Evolutionary conservation across 257 asterid genomes (phyloP).

Genomic region (Voacanga thouarsii): DNA sequence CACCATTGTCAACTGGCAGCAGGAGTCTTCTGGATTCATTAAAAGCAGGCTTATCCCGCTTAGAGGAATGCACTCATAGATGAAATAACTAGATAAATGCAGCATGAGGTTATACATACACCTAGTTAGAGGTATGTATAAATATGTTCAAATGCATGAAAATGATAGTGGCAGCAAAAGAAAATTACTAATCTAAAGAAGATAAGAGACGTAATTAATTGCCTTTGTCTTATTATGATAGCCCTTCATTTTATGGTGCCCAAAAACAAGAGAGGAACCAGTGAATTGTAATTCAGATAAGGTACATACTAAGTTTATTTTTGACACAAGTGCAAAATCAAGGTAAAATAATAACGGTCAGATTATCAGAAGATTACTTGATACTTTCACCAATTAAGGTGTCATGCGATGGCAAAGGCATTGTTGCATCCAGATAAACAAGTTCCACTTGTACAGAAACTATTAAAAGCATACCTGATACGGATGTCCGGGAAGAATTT

Average conservation of each 20-base stretch:
- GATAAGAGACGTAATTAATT: background rate
- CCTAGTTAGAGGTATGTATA: background rate
- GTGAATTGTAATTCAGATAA: background rate
- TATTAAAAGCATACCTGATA: conserved; percentile 50
- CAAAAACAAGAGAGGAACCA: background rate
- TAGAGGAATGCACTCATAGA: background rate
- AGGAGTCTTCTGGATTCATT: background rate
- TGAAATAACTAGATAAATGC: background rate
- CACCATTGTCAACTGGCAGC: background rate
- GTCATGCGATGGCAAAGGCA: background rate
- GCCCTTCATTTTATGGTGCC: background rate
- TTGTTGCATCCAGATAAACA: background rate
- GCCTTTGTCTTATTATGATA: background rate
- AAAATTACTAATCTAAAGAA: background rate
- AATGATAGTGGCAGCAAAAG: too few species aligned
- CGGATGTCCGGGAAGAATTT: conserved; percentile 69
- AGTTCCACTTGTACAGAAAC: conserved; percentile 6
- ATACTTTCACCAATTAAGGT: background rate
- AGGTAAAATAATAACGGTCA: background rate
- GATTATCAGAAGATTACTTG: background rate
- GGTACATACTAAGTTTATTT: background rate
- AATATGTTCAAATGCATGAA: background rate
- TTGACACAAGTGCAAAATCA: background rate
- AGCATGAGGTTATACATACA: background rate
- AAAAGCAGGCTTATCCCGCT: too few species aligned